These are phyloP conservation scores for Glycine tomentella DNA, from an alignment of 306 rosid genomes.

Conservation along the genomic window DNA sequence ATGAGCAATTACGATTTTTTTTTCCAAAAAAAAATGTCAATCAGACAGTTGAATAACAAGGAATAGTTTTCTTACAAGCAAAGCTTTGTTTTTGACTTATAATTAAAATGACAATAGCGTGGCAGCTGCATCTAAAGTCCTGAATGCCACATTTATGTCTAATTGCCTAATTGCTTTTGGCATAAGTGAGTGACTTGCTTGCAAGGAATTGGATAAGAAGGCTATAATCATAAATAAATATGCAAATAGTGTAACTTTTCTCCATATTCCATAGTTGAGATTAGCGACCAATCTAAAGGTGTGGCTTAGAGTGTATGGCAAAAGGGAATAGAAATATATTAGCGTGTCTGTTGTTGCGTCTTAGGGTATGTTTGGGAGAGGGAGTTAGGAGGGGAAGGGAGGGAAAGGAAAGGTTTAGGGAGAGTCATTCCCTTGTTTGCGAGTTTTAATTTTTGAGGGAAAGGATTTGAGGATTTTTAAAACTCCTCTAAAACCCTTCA, in stretches of 20 bases:
- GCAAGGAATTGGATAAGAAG: conserved; percentile 24
- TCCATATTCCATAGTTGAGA: not conserved
- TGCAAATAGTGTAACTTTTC: conserved; percentile 2
- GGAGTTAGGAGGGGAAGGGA: no score
- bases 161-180: not conserved
- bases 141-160: not conserved
- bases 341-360: not conserved
- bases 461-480: no score
- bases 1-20: not conserved
- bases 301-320: not conserved
- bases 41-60: conserved; percentile 16
- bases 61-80: conserved; percentile 44
- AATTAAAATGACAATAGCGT: not conserved
- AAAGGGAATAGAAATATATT: not conserved
- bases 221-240: not conserved
- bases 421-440: no score
- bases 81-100: conserved; percentile 37
- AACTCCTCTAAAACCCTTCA: no score
- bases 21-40: not conserved
- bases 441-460: no score
- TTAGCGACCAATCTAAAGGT: not conserved
- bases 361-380: no score
- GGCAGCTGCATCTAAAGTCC: conserved; percentile 2
- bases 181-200: conserved; percentile 22
- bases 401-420: no score